Evolutionary conservation across 2,329 filamentous ascomycete genomes (phyloP), one percentile per base, ranked within the genome.

Genomic region (Colletotrichum neosansevieriae): DNA sequence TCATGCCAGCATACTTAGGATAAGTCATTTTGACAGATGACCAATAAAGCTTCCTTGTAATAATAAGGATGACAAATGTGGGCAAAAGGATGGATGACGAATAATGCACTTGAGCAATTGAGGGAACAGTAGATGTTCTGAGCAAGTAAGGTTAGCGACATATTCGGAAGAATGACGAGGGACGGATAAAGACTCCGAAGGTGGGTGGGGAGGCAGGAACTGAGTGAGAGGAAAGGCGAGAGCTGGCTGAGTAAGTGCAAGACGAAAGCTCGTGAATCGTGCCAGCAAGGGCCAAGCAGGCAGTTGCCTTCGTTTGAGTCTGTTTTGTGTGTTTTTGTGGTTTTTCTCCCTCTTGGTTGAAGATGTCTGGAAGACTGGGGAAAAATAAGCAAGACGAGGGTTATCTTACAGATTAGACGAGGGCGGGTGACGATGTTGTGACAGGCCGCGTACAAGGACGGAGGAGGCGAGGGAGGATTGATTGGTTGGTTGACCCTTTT

Each of bases 51-150:
- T n/a, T n/a, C 47, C 19, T 51, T 13, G 24, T n/a, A 13, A 61
- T 24, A 13, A 34, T 11, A 58, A 53, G 32, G 19, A 21, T 44
- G n/a, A 58, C 36, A 58, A 34, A 47, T 44, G 19, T 29, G 61
- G 34, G 38, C 38, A 11, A 15, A 17, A 7, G 19, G 9, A 7
- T 40, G 11, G 21, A n/a, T 49, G 49, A 15, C 2, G 15, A 50
- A 34, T 34, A 40, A 36, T 21, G 10, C 21, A 34, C n/a, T 11
- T 59, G 36, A 50, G n/a, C 6, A 17, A 17, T 13, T 12, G 58
- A 21, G 58, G 13, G 17, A 10, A 57, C 49, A 63, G 59, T 56
- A 57, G 45, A 29, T 47, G 29, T 54, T 56, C 50, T 63, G 11
- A 13, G 29, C 13, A 38, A 17, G n/a, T 10, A 40, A 45, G 29